Evolutionary conservation across 2,329 filamentous ascomycete genomes (phyloP).

Genomic region (Colletotrichum eleusines): DNA sequence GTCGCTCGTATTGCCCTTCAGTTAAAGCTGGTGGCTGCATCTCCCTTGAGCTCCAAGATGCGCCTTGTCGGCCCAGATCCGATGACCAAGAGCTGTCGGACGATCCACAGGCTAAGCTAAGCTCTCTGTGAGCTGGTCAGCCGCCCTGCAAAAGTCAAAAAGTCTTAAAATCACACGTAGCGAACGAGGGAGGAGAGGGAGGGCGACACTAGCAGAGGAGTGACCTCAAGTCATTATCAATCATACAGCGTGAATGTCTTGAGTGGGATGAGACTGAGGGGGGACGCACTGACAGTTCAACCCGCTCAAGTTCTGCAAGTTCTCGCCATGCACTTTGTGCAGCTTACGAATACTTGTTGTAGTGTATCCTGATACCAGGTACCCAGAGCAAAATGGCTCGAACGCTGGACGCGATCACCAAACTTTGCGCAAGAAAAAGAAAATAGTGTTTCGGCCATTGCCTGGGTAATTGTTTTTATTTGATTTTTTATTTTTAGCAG

Average conservation of each 20-base stretch:
- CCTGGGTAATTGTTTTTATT: not conserved
- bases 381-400: too few species aligned
- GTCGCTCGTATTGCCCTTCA: not conserved
- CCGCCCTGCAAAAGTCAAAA: not conserved
- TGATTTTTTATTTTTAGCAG: not conserved
- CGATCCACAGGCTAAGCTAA: not conserved
- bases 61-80: not conserved
- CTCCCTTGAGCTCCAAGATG: not conserved
- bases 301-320: not conserved
- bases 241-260: not conserved
- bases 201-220: constrained; percentile 15
- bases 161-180: constrained; percentile 14
- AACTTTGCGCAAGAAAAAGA: too few species aligned
- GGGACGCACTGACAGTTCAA: not conserved
- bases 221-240: constrained; percentile 21
- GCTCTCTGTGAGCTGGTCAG: not conserved
- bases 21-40: not conserved
- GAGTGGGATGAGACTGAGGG: constrained; percentile 17
- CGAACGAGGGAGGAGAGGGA: not conserved
- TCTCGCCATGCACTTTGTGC: not conserved
- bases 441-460: too few species aligned
- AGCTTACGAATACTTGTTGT: too few species aligned
- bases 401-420: too few species aligned
- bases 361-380: too few species aligned
- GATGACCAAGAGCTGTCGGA: not conserved